Conservation (phyloP, 2,329 filamentous ascomycete species). For the Beauveria pseudobassiana region DNA sequence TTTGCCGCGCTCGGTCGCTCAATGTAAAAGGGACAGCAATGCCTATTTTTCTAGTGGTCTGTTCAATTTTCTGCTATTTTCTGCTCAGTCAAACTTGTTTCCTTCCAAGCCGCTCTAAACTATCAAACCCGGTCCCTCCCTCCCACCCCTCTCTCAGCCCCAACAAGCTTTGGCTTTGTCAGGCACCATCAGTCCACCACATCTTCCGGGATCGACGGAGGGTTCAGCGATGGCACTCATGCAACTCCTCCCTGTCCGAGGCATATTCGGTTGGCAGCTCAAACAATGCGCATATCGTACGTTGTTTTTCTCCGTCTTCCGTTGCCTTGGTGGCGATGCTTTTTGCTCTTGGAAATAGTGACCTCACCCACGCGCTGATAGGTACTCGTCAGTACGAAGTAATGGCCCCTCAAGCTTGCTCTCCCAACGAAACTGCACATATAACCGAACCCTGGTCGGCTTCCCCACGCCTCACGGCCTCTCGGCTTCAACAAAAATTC, state of each 20-base stretch:
- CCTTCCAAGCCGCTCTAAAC: too few species aligned
- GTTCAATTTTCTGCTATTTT: too few species aligned
- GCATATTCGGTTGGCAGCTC: neutral
- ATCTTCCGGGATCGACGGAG: neutral
- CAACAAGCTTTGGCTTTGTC: neutral
- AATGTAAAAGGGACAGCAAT: too few species aligned
- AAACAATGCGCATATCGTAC: neutral
- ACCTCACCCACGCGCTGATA: too few species aligned
- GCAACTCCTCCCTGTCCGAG: neutral
- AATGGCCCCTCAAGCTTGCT: neutral
- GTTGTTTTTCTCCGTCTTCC: neutral
- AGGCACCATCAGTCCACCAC: neutral
- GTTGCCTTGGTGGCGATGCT: neutral
- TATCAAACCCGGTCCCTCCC: too few species aligned
- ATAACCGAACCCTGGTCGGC: neutral
- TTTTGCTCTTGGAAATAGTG: neutral
- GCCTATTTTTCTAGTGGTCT: too few species aligned
- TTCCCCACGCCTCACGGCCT: neutral
- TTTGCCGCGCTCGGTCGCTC: too few species aligned
- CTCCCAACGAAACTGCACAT: conserved; percentile 4
- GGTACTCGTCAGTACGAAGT: too few species aligned
- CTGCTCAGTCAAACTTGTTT: too few species aligned
- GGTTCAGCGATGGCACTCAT: neutral
- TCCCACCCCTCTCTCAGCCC: neutral
- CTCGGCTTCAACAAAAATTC: conserved; percentile 9